phyloP scores from a whole-genome alignment of 305 asterid species.

The Striga hermonthica region DNA sequence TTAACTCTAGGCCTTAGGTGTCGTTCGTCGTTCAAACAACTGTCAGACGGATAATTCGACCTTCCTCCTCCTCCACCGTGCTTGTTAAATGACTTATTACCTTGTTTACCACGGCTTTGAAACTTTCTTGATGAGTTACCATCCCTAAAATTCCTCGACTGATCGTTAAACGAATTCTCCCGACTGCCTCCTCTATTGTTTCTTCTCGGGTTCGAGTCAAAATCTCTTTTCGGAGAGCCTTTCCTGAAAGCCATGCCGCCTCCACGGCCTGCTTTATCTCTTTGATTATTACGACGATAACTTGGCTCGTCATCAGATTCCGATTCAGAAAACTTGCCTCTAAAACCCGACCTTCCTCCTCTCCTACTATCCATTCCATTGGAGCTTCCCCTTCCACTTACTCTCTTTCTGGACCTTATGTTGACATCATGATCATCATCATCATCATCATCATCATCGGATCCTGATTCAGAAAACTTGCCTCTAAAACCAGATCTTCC shows the following conservation, averaged over 20 bases:
- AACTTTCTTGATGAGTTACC: not conserved
- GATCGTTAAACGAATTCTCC: slow-evolving; percentile 36
- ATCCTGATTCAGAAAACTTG: slow-evolving; percentile 40
- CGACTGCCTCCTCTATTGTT: slow-evolving; percentile 32
- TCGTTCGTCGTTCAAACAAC: slow-evolving; percentile 51
- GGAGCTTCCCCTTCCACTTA: slow-evolving; percentile 39
- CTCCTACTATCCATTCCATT: slow-evolving; percentile 33
- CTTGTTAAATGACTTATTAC: not conserved
- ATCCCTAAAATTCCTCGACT: slow-evolving; percentile 1
- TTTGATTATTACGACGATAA: slow-evolving; percentile 27
- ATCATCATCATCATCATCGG: slow-evolving; percentile 32
- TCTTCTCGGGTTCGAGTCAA: slow-evolving; percentile 36
- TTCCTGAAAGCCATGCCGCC: slow-evolving; percentile 35
- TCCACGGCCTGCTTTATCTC: slow-evolving; percentile 38
- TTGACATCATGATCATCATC: slow-evolving; percentile 43
- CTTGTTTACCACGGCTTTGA: slow-evolving; percentile 2
- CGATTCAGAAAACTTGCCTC: slow-evolving; percentile 35
- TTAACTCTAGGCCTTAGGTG: slow-evolving; percentile 58
- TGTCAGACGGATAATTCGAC: slow-evolving; percentile 29
- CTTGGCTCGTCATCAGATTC: slow-evolving; percentile 40
- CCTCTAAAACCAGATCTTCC: slow-evolving; percentile 37
- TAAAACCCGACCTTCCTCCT: slow-evolving; percentile 40
- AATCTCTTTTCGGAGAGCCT: slow-evolving; percentile 35
- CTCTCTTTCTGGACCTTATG: slow-evolving; percentile 39
- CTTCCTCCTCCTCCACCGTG: slow-evolving; percentile 2